Percentiles rank a stretch among this genome's conserved stretches.
Conservation (phyloP, 805 yeast genomes). For the Limtongia smithiae region DNA sequence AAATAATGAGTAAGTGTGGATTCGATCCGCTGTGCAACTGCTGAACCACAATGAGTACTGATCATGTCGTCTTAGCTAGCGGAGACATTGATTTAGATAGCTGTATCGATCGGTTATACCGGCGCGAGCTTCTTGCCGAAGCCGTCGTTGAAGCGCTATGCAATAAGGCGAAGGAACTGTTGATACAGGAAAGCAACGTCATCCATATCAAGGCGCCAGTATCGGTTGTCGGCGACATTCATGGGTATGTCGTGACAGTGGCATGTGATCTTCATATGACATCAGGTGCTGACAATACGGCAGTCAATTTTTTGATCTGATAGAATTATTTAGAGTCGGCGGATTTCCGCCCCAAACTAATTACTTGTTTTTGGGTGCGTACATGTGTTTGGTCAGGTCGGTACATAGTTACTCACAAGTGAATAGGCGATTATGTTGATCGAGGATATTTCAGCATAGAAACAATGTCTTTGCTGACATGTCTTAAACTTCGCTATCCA, state of each 20-base stretch:
- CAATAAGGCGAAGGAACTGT: conserved; percentile 74
- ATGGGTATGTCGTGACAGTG: conserved; percentile 44
- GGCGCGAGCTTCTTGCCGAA: conserved; percentile 66
- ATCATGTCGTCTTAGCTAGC: conserved; percentile 2
- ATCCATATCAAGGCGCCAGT: conserved; percentile 81
- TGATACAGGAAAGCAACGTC: conserved; percentile 79
- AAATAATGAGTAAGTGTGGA: too few species aligned
- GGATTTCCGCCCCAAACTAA: conserved; percentile 92
- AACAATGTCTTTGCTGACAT: conserved; percentile 78
- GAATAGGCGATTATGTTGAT: conserved; percentile 80
- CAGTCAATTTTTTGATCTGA: conserved; percentile 84
- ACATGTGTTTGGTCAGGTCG: neutral
- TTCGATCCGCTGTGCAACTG: too few species aligned
- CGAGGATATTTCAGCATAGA: conserved; percentile 92
- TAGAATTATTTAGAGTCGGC: conserved; percentile 90
- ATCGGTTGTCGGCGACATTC: conserved; percentile 95
- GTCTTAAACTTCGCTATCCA: conserved; percentile 85
- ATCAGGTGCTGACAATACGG: neutral
- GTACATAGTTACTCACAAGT: neutral
- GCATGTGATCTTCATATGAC: too few species aligned
- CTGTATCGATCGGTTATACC: conserved; percentile 63
- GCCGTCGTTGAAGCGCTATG: conserved; percentile 68
- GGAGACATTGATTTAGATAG: conserved; percentile 52
- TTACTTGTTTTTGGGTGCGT: conserved; percentile 67
- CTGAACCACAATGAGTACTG: too few species aligned